Base-by-base conservation (phyloP, 1,284 basidiomycete species). In the Agroathelia rolfsii region DNA sequence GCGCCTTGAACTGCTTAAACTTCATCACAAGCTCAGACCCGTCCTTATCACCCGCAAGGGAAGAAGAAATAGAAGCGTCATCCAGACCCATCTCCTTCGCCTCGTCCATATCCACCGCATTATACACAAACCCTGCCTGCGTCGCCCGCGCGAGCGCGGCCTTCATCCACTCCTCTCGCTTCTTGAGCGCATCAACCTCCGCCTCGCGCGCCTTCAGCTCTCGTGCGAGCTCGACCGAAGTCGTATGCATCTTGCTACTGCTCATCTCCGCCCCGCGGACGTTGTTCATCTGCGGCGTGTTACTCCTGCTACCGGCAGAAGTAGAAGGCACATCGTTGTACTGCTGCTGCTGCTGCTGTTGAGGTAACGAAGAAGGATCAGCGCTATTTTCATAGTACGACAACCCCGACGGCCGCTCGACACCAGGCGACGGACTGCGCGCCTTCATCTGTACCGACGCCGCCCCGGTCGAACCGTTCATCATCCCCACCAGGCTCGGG, bases 1-100 rank as follows among this genome's bases (percentile, higher is more conserved):
- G 72, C 3, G 89, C 83, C 52, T 84, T 81, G 53, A 94, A 83
- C 48, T 90, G 81, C 62, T 95, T 96, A 50, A 96, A 74, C 47
- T 73, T 75, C 40, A 95, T 61, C 5, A 88, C 66, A 49, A 86
- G 71, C 45, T 89, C 83, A 5, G 76, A 64, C 36, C 84, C 61
- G 43, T 72, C 72, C 36, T 59, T 52, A 39, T 64, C 49, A 25
- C 53, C 55, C 13, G 49, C 49, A 24, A 50, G n/a, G n/a, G n/a
- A n/a, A n/a, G n/a, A n/a, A n/a, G n/a, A 55, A 31, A 56, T 39
- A 23, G 39, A 31, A 15, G 40, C 58, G 11, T 48, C 53, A 28
- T 56, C 58, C 14, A 62, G 61, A 32, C 59, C 62, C 28, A 62
- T 43, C 24, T 56, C 57, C 34, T 58, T 59, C n/a, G 49, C 46